Evolutionary conservation across 768 basidiomycete genomes (phyloP), one percentile per base, ranked within the genome.

Genomic region (Amanita jacksonii): DNA sequence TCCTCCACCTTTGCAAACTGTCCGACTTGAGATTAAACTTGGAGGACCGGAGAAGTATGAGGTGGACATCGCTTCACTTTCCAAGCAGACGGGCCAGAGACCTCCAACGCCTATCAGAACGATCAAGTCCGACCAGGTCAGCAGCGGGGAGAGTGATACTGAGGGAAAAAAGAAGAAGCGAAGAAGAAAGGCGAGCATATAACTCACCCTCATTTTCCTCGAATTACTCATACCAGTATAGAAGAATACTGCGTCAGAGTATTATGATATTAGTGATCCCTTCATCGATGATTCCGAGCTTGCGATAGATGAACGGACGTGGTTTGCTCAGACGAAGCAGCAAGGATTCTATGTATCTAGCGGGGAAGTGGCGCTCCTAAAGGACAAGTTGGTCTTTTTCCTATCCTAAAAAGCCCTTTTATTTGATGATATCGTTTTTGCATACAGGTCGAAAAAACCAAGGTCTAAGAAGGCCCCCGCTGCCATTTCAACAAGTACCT

Each of bases 241-340:
- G 59, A 80, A 78, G 56, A 74, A 68, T 45, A 58, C 62, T 1
- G 67, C 69, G 0, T 64, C 77, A 16, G 87, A 85, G 57, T 88
- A 91, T 55, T 99, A 99, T 69, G 94, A 99, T 65, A 69, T 81
- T 15, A 66, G 72, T 0, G 96, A 99, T 64, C 85, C 89, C 0
- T 98, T 98, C 66, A 96, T 99, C 57, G 96, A 99, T 69, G 96
- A 99, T 63, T 89, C 90, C 1, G 94, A 98, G 57, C 69, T 94
- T 45, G 81, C 78, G 19, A 66, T 93, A 36, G 93, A 98, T 65
- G 81, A 93, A 57, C 81, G 94, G 4, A 91, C 85, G 2, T 89
- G 76, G 64, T 86, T 92, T 54, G 89, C 85, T 4, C 81, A 89
- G 60, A 94, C 93, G 4, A 89, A 85, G 61, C 89, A 93, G 54